These are phyloP conservation scores for Ascochyta koolunga DNA, from an alignment of 2,329 filamentous ascomycete species.

Conservation along the genomic window DNA sequence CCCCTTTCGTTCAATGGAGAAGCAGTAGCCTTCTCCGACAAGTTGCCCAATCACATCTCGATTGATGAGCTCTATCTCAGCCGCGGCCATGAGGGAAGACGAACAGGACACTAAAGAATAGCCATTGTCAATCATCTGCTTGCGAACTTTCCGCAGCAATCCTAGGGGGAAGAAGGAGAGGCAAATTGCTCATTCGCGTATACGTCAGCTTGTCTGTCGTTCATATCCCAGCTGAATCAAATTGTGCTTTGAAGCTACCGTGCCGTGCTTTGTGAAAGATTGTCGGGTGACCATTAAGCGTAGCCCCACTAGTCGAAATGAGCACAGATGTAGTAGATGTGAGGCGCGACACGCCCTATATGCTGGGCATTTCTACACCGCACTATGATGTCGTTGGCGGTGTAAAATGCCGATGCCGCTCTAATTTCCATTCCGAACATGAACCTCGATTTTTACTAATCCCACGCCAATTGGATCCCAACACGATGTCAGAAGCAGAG, in stretches of 20 bases:
- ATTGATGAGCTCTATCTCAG: slow-evolving; percentile 27
- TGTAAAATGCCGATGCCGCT: slow-evolving; percentile 21
- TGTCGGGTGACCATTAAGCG: background rate
- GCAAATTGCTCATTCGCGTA: slow-evolving; percentile 30
- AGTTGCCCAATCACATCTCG: slow-evolving; percentile 21
- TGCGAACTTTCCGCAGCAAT: slow-evolving; percentile 34
- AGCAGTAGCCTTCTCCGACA: slow-evolving; percentile 31
- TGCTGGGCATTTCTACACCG: slow-evolving; percentile 1
- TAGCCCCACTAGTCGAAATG: background rate
- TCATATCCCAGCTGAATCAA: slow-evolving; percentile 36
- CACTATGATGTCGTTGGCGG: slow-evolving; percentile 9
- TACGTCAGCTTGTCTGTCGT: slow-evolving; percentile 39
- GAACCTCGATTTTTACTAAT: background rate
- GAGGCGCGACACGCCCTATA: slow-evolving; percentile 1
- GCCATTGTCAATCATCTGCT: slow-evolving; percentile 35
- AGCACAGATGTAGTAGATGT: background rate
- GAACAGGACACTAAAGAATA: slow-evolving; percentile 26
- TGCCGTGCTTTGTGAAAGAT: background rate
- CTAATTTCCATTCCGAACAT: slow-evolving; percentile 7
- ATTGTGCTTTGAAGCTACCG: slow-evolving; percentile 14
- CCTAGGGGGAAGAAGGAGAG: slow-evolving; percentile 29
- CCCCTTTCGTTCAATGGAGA: slow-evolving; percentile 46
- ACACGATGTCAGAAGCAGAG: slow-evolving; percentile 19
- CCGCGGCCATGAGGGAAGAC: slow-evolving; percentile 19
- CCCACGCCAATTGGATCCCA: slow-evolving; percentile 1